Evolutionary conservation across 768 basidiomycete species (phyloP), one percentile per base, ranked within the genome.

Genomic region (Boletellus sp.): DNA sequence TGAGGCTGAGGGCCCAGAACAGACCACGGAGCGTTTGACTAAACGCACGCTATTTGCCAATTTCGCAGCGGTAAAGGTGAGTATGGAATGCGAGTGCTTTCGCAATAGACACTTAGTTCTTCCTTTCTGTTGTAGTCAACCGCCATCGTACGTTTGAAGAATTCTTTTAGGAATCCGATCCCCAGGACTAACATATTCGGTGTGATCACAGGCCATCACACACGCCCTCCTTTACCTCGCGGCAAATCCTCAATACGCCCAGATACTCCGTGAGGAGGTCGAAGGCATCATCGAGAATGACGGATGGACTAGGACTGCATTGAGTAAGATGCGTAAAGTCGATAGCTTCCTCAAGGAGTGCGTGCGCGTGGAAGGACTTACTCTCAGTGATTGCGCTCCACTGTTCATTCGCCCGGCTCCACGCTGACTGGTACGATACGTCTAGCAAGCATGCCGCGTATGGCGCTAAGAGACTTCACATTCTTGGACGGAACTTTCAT

Each of bases 401-500:
- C n/a, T 6, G 11, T 9, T n/a, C 54, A 17, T n/a, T 38, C 22
- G 28, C 7, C 9, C 28, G 28, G 8, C 11, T 28, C 11, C 9
- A 11, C 28, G 28, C 28, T 10, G 28, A 28, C 7, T 1, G 28
- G 10, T 32, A 10, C 4, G 24, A 15, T 61, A 44, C 63, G 69
- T 1, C 40, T 61, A 65, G 66, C 65, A 28, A 48, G 48, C 53
- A 45, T 73, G 55, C 51, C 48, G 17, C 70, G 73, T 20, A 64
- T 57, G 40, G 68, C 68, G 2, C 43, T 63, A 23, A 59, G 57
- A 31, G 58, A 66, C 47, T 52, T 65, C 57, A 67, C 67, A 3
- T 63, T 72, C 54, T 58, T 61, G 0, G 58, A 73, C 53, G 68
- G 61, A 2, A 65, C 61, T 0, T 42, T 64, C 20, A 41, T 67